Conservation (phyloP, 1,284 basidiomycete genomes). For the Phylloporus sp. region DNA sequence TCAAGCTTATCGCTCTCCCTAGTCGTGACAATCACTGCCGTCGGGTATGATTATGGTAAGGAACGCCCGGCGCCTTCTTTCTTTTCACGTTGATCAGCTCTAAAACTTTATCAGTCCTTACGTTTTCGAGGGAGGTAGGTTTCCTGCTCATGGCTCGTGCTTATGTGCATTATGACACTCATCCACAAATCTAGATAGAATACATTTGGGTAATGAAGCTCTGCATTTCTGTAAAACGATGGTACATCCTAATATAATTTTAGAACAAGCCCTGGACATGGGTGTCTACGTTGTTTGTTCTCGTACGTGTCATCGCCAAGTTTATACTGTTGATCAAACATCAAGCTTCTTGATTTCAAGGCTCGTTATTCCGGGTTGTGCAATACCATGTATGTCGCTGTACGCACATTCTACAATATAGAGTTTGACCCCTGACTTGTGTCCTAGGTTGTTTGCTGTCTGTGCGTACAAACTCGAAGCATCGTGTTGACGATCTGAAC, state of each 20-base stretch:
- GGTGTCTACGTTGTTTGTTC: neutral
- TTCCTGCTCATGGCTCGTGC: too few relatives aligned
- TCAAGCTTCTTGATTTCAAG: neutral
- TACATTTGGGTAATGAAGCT: too few relatives aligned
- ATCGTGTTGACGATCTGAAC: too few relatives aligned
- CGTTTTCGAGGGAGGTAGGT: too few relatives aligned
- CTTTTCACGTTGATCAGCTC: too few relatives aligned
- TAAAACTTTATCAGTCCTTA: too few relatives aligned
- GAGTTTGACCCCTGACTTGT: neutral
- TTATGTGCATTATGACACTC: too few relatives aligned
- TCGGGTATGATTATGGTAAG: conserved; percentile 1
- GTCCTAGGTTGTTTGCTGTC: neutral
- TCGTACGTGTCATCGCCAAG: neutral
- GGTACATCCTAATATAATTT: neutral
- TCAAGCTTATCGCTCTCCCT: neutral
- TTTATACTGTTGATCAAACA: neutral
- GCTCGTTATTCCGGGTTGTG: neutral
- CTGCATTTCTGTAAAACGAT: neutral
- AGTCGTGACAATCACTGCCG: neutral
- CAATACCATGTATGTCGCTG: neutral
- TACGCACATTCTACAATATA: neutral
- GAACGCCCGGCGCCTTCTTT: too few relatives aligned
- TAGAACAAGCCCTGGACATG: neutral
- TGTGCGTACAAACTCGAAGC: neutral
- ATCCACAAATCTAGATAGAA: too few relatives aligned